phyloP scores from a whole-genome alignment of 2,329 filamentous ascomycete genomes.

The Aspergillus sp. region DNA sequence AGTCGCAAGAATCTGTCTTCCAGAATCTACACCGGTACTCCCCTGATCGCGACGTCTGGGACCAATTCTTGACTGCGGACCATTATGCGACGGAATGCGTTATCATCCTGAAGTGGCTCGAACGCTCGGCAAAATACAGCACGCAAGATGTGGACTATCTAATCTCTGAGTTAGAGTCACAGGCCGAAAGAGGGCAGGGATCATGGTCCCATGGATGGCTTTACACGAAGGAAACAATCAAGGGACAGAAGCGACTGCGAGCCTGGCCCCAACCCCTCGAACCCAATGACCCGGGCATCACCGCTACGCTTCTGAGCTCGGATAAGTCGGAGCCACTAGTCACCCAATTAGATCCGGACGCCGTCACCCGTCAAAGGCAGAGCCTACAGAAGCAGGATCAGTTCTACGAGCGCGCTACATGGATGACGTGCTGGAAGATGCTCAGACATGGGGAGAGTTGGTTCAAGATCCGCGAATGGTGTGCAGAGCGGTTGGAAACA shows the following conservation, averaged over 20 bases:
- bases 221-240: slow-evolving; percentile 86
- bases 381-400: slow-evolving; percentile 79
- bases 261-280: slow-evolving; percentile 67
- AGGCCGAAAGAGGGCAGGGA: slow-evolving; percentile 72
- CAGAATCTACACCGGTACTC: slow-evolving; percentile 57
- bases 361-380: slow-evolving; percentile 74
- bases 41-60: slow-evolving; percentile 64
- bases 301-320: slow-evolving; percentile 58
- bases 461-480: slow-evolving; percentile 79
- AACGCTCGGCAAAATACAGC: slow-evolving; percentile 69
- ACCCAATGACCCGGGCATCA: slow-evolving; percentile 59
- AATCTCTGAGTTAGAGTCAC: slow-evolving; percentile 72
- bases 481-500: slow-evolving; percentile 77
- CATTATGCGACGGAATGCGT: slow-evolving; percentile 74
- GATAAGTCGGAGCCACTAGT: slow-evolving; percentile 67
- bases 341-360: slow-evolving; percentile 90
- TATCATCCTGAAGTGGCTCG: slow-evolving; percentile 81
- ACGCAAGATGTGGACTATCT: slow-evolving; percentile 73
- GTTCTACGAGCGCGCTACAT: slow-evolving; percentile 85
- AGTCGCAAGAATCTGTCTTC: slow-evolving; percentile 43
- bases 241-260: slow-evolving; percentile 80
- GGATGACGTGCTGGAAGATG: slow-evolving; percentile 93
- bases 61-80: slow-evolving; percentile 73
- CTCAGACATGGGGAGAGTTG: slow-evolving; percentile 78
- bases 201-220: slow-evolving; percentile 88